Evolutionary conservation across 1,139 yeast genomes (phyloP), one percentile per base, ranked within the genome.

Genomic region (Saccharomycopsis hybrid): DNA sequence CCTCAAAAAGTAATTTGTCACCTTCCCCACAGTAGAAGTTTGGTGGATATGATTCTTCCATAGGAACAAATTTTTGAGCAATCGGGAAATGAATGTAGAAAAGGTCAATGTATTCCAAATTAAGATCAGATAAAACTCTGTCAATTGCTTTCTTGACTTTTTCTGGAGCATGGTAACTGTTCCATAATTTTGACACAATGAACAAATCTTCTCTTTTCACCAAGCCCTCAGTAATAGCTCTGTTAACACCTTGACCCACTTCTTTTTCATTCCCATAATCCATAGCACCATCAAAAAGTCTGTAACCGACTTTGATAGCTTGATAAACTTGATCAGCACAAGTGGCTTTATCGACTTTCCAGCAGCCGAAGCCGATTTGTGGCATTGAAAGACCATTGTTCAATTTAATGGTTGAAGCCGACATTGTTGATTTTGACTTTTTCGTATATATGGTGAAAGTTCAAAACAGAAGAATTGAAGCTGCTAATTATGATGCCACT

Each of bases 61-160:
- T 68, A 49, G 87, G 87, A 28, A 83, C 85, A 58, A 70, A 82
- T 60, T 80, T 81, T 68, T 79, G 78, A 27, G 90, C 83, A 65
- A 84, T 71, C 62, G 92, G 92, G 79, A 83, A 85, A 63, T 85
- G 94, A 64, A 85, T 82, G 69, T 82, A 82, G 68, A 76, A 84
- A 60, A 84, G 67, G 67, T 84, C 95, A 56, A 83, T 58, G 68
- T 82, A 85, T 41, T 83, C 92, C 58, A 84, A 68, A 38, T 74
- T 68, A 68, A 85, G 70, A 61, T 83, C 90, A 35, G 65, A 56
- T 60, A 86, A 73, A 53, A 85, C 82, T 59, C 74, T 79, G 56
- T 80, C 69, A 59, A 85, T 68, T 13, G 88, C 87, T 50, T 62
- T 56, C 55, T 66, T 67, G 50, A 79, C 86, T 56, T 70, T 72